Conservation (phyloP, 805 yeast genomes). For the Cyberlindnera americana region DNA sequence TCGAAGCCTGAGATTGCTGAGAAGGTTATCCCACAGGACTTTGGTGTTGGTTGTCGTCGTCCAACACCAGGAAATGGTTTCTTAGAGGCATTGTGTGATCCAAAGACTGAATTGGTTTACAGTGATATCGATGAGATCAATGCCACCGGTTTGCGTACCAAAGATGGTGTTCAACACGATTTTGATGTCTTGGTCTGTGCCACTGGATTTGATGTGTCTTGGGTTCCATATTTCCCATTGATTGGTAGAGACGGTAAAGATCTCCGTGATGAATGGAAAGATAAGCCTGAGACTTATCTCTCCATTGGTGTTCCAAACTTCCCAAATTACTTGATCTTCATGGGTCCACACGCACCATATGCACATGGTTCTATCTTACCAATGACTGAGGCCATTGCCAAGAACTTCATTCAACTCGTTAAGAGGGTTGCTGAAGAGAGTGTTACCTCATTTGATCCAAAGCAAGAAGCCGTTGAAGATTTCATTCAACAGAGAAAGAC, state of each 20-base stretch:
- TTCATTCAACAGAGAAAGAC: constrained; percentile 93
- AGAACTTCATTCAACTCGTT: constrained; percentile 3
- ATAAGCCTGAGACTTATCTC: constrained; percentile 2
- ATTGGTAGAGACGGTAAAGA: constrained; percentile 2
- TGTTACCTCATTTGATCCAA: constrained; percentile 1
- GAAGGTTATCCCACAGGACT: constrained; percentile 4
- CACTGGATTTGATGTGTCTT: constrained; percentile 1
- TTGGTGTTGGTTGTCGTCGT: constrained; percentile 5
- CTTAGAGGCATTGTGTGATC: constrained; percentile 2
- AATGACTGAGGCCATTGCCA: constrained; percentile 4
- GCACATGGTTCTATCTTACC: constrained; percentile 2
- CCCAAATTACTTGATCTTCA: constrained; percentile 5
- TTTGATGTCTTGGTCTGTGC: constrained; percentile 4
- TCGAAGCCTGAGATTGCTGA: constrained; percentile 1
- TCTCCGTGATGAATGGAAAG: constrained; percentile 4
- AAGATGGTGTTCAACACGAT: constrained; percentile 3
- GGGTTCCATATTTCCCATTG: constrained; percentile 5
- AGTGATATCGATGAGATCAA: constrained; percentile 3
- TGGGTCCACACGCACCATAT: constrained; percentile 5
- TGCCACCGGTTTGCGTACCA: neutral
- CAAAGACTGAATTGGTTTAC: constrained; percentile 2
- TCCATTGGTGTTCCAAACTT: constrained; percentile 3
- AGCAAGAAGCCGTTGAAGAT: constrained; percentile 83
- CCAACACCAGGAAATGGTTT: constrained; percentile 3
- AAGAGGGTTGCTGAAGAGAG: constrained; percentile 3